These are phyloP conservation scores for Dictyostelium intermedium DNA, from an alignment of 78 protist species.

Conservation along the genomic window DNA sequence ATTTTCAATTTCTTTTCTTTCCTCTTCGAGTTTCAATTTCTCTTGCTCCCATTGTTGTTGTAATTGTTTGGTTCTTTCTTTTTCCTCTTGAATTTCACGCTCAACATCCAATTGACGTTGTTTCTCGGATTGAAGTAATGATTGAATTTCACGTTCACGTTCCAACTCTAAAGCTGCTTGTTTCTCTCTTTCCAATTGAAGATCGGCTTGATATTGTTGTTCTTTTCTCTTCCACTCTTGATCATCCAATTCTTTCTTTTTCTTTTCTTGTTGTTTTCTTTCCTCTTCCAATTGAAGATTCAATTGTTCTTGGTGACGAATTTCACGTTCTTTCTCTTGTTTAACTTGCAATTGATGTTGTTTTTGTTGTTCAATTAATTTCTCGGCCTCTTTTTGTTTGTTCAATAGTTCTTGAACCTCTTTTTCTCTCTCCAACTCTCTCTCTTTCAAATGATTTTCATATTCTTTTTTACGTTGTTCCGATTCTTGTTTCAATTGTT, in stretches of 20 bases:
- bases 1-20: slow-evolving; percentile 14
- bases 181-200: not conserved
- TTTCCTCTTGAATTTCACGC: slow-evolving; percentile 25
- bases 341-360: not conserved
- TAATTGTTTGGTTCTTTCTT: slow-evolving; percentile 5
- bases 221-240: slow-evolving; percentile 59
- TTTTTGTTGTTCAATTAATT: not conserved
- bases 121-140: not conserved
- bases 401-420: not conserved
- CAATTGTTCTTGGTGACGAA: not conserved
- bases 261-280: not conserved
- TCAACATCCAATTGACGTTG: slow-evolving; percentile 16
- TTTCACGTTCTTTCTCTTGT: not conserved
- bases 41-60: slow-evolving; percentile 21
- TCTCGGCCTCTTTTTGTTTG: slow-evolving; percentile 48
- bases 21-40: not conserved
- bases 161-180: slow-evolving; percentile 9
- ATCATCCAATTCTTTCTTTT: not conserved
- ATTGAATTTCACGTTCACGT: slow-evolving; percentile 30
- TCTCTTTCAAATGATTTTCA: slow-evolving; percentile 10
- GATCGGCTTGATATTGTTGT: slow-evolving; percentile 3
- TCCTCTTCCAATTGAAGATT: slow-evolving; percentile 17
- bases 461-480: slow-evolving; percentile 41
- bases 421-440: slow-evolving; percentile 36
- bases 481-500: slow-evolving; percentile 41